Conservation (phyloP, 495 filamentous ascomycete species). For the Neurospora sublineolata region DNA sequence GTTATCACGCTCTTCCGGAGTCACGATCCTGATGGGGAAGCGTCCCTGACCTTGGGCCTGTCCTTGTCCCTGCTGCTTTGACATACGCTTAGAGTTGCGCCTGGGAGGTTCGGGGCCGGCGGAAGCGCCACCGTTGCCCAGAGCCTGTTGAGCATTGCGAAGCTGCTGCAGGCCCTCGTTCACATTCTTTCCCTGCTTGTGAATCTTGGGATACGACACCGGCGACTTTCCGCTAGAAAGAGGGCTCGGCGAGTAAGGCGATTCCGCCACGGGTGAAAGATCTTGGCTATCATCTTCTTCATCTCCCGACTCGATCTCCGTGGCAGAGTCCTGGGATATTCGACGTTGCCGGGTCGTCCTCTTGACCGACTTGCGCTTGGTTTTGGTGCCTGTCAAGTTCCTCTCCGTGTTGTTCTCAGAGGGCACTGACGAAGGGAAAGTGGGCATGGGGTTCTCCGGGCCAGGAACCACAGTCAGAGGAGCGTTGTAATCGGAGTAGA, state of each 20-base stretch:
- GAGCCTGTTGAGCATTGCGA: neutral
- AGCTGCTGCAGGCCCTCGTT: neutral
- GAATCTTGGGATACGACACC: constrained; percentile 33
- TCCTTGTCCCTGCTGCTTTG: neutral
- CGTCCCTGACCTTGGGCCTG: neutral
- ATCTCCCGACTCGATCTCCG: constrained; percentile 18
- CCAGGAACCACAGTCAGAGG: constrained; percentile 3
- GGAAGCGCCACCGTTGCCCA: neutral
- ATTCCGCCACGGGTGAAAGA: constrained; percentile 37
- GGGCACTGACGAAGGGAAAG: neutral
- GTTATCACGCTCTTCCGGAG: neutral
- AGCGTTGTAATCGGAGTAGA: constrained; percentile 6
- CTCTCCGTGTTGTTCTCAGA: neutral
- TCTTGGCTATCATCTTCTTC: constrained; percentile 15
- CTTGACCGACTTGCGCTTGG: constrained; percentile 5
- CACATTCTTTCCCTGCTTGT: constrained; percentile 14
- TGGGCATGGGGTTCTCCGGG: constrained; percentile 5
- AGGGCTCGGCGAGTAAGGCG: constrained; percentile 17
- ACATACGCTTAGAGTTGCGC: neutral
- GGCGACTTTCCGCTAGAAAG: constrained; percentile 24
- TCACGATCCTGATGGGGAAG: neutral
- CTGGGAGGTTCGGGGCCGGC: neutral
- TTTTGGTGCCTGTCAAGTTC: constrained; percentile 8
- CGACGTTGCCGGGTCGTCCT: constrained; percentile 4
- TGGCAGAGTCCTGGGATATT: constrained; percentile 15